Evolutionary conservation across 2,329 filamentous ascomycete genomes (phyloP).

Genomic region (Trichophyton mentagrophytes): DNA sequence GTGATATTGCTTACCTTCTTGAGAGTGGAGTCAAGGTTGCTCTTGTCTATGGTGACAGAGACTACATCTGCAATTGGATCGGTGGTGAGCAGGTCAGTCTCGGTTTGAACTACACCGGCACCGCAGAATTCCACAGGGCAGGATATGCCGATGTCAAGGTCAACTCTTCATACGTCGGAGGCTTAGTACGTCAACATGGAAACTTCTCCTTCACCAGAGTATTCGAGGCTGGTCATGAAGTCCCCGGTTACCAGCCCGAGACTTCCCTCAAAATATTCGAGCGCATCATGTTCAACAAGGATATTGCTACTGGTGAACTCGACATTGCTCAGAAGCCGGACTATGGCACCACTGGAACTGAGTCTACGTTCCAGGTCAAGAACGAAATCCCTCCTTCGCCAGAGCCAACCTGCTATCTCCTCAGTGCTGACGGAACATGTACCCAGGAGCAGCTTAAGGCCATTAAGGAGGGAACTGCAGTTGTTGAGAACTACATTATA

Average conservation of each 20-base stretch:
- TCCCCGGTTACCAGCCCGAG: slow-evolving; percentile 44
- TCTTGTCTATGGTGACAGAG: slow-evolving; percentile 46
- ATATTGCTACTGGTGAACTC: slow-evolving; percentile 43
- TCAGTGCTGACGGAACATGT: slow-evolving; percentile 28
- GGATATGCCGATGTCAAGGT: slow-evolving; percentile 31
- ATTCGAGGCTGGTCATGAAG: slow-evolving; percentile 23
- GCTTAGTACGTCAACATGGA: slow-evolving; percentile 29
- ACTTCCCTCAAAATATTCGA: slow-evolving; percentile 43
- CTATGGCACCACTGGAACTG: slow-evolving; percentile 31
- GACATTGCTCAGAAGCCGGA: slow-evolving; percentile 25
- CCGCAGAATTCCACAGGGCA: slow-evolving; percentile 29
- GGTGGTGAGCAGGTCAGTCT: slow-evolving; percentile 38
- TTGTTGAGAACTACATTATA: slow-evolving; percentile 37
- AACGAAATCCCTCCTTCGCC: slow-evolving; percentile 32
- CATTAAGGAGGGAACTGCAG: slow-evolving; percentile 34
- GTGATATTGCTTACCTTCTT: slow-evolving; percentile 37
- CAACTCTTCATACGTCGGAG: slow-evolving; percentile 27
- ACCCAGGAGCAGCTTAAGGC: slow-evolving; percentile 32
- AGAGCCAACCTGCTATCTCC: slow-evolving; percentile 34
- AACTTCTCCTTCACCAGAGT: slow-evolving; percentile 33
- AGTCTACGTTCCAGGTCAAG: slow-evolving; percentile 31
- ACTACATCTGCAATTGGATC: slow-evolving; percentile 42
- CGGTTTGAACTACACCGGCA: slow-evolving; percentile 31
- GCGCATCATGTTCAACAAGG: slow-evolving; percentile 38
- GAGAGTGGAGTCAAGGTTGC: slow-evolving; percentile 46